These are phyloP conservation scores for Alternaria novae-zelandiae DNA, from an alignment of 2,329 filamentous ascomycete species.

Conservation along the genomic window DNA sequence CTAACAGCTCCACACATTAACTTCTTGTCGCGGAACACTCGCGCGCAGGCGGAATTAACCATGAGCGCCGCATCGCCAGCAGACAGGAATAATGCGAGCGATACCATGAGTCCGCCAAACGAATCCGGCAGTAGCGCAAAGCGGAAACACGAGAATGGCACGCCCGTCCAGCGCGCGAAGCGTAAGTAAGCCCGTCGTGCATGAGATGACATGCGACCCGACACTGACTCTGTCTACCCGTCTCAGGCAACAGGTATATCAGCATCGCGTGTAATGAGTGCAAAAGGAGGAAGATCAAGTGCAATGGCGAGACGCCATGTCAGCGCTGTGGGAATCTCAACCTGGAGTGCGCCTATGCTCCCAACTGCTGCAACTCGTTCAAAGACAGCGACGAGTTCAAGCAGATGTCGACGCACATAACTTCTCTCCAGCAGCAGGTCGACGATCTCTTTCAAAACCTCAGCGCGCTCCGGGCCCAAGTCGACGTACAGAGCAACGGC, in stretches of 20 bases:
- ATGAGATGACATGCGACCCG: not conserved
- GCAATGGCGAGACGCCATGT: slow-evolving; percentile 70
- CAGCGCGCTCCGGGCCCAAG: slow-evolving; percentile 66
- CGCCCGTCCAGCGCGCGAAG: slow-evolving; percentile 60
- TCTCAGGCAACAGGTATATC: slow-evolving; percentile 61
- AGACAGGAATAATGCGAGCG: slow-evolving; percentile 34
- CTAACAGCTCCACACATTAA: slow-evolving; percentile 13
- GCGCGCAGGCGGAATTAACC: slow-evolving; percentile 9
- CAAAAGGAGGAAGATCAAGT: slow-evolving; percentile 72
- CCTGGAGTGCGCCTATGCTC: slow-evolving; percentile 69
- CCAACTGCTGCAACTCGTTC: slow-evolving; percentile 79
- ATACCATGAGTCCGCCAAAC: slow-evolving; percentile 43
- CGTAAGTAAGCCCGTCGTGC: slow-evolving; percentile 37
- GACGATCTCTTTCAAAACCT: slow-evolving; percentile 76
- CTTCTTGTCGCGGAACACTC: slow-evolving; percentile 15
- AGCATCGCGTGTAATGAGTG: slow-evolving; percentile 72
- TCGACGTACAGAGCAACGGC: slow-evolving; percentile 43
- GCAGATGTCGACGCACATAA: slow-evolving; percentile 76
- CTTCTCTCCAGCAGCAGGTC: slow-evolving; percentile 81
- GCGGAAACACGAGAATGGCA: slow-evolving; percentile 53
- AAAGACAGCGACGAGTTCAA: slow-evolving; percentile 88
- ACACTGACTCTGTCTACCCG: not conserved
- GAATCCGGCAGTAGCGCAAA: slow-evolving; percentile 40
- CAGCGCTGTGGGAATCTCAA: slow-evolving; percentile 69
- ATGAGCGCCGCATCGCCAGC: slow-evolving; percentile 23